These are phyloP conservation scores for Passalora sequoiae DNA, from an alignment of 2,329 filamentous ascomycete species.

Conservation along the genomic window DNA sequence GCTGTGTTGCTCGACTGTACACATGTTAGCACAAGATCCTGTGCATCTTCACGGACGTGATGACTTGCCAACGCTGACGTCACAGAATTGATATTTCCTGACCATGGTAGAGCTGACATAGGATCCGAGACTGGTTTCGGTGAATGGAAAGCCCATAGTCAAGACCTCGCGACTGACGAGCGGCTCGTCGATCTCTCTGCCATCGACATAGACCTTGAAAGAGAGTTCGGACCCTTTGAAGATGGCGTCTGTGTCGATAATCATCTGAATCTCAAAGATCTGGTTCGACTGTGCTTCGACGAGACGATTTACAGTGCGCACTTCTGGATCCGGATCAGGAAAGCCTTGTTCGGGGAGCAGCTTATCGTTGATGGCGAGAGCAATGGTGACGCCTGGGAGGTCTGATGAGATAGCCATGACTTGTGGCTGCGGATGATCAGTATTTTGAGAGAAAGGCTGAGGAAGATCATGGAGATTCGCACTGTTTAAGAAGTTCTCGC, in stretches of 20 bases:
- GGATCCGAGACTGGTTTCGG: constrained; percentile 7
- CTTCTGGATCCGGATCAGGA: constrained; percentile 7
- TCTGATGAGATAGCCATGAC: constrained; percentile 8
- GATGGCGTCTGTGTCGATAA: neutral
- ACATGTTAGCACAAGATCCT: neutral
- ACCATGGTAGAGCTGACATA: constrained; percentile 7
- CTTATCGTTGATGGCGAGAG: constrained; percentile 6
- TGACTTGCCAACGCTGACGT: constrained; percentile 6
- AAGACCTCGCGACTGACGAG: constrained; percentile 1
- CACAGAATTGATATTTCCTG: constrained; percentile 11
- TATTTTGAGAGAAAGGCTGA: too few species aligned
- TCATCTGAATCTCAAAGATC: constrained; percentile 12
- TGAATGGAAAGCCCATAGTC: constrained; percentile 2
- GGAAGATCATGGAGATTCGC: too few species aligned
- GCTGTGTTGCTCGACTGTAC: constrained; percentile 9
- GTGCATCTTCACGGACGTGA: neutral
- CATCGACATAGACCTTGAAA: constrained; percentile 14
- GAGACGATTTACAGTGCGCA: constrained; percentile 7
- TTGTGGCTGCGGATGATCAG: too few species aligned
- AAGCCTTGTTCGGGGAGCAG: constrained; percentile 10
- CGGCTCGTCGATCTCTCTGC: constrained; percentile 11
- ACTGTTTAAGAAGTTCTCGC: too few species aligned
- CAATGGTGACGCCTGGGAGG: constrained; percentile 7
- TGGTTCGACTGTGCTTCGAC: constrained; percentile 12
- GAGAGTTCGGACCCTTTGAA: constrained; percentile 7